Evolutionary conservation across 106 monocot genomes (phyloP).

Genomic region (Agapanthus africanus): DNA sequence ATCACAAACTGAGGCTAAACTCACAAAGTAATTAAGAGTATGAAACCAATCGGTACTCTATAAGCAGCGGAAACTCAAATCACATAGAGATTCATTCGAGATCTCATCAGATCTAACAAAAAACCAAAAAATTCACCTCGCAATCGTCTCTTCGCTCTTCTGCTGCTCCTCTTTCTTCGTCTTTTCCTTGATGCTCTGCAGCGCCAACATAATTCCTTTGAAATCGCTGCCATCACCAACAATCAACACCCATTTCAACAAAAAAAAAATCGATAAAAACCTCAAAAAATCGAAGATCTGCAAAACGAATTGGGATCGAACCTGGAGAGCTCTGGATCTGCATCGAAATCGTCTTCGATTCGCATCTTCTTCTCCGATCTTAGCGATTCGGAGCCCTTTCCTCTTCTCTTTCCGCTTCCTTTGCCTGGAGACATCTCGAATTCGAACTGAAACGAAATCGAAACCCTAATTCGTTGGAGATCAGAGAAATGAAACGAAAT

Average conservation of each 20-base stretch:
- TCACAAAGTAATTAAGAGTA: background rate
- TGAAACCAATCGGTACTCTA: background rate
- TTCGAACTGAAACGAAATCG: background rate
- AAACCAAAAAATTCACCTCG: conserved; percentile 28
- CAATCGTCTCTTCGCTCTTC: conserved; percentile 65
- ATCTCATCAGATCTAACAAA: background rate
- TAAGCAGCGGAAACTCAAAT: background rate
- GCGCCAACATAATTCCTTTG: conserved; percentile 59
- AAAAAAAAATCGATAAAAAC: background rate
- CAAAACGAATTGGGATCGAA: background rate
- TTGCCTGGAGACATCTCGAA: conserved; percentile 25
- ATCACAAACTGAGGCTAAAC: background rate
- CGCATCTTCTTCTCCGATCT: conserved; percentile 36
- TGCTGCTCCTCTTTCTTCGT: conserved; percentile 73
- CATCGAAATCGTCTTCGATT: conserved; percentile 21
- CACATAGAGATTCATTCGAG: background rate
- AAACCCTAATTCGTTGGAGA: too few relatives aligned
- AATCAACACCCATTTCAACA: background rate
- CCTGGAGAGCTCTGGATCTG: conserved; percentile 59
- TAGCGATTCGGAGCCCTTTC: conserved; percentile 16
- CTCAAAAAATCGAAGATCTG: background rate
- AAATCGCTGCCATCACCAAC: conserved; percentile 46
- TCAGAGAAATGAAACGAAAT: too few relatives aligned
- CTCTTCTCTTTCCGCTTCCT: conserved; percentile 34
- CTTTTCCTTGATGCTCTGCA: conserved; percentile 76